These are phyloP conservation scores for Pythium phragmitis DNA, from an alignment of 352 stramenopile species.

Conservation along the genomic window DNA sequence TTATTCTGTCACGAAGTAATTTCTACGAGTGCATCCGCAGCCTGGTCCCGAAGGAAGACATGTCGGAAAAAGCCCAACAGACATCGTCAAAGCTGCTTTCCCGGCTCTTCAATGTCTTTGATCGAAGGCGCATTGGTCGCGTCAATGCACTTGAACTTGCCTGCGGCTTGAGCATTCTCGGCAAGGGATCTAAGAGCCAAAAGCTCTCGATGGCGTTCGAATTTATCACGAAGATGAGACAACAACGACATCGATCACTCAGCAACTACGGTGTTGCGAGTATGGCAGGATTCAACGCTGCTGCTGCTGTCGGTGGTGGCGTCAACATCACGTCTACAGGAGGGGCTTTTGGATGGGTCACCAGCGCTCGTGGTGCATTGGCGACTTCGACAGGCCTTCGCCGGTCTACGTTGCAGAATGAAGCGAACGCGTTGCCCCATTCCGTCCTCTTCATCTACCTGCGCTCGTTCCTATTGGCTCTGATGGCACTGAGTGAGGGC, in stretches of 20 bases:
- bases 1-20: conserved; percentile 72
- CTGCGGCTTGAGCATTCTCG: conserved; percentile 83
- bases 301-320: conserved; percentile 26
- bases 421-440: conserved; percentile 66
- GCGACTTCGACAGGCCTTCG: conserved; percentile 37
- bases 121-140: conserved; percentile 76
- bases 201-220: conserved; percentile 87
- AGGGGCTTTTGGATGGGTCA: conserved; percentile 46
- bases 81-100: conserved; percentile 83
- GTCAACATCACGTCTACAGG: conserved; percentile 52
- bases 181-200: conserved; percentile 83
- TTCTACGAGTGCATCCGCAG: conserved; percentile 89
- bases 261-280: conserved; percentile 56
- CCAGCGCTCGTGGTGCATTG: conserved; percentile 46
- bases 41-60: conserved; percentile 72
- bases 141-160: conserved; percentile 86
- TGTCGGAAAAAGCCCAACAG: conserved; percentile 83
- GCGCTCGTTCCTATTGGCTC: conserved; percentile 74
- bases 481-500: conserved; percentile 86
- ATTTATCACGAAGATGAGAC: conserved; percentile 84
- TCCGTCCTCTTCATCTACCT: conserved; percentile 87
- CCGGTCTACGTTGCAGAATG: conserved; percentile 37
- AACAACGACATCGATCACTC: conserved; percentile 71
- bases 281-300: conserved; percentile 25
- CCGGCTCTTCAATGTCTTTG: conserved; percentile 84